Percentiles rank a stretch among this genome's conserved stretches.
These are phyloP conservation scores for Emericellopsis atlantica DNA, from an alignment of 2,329 filamentous ascomycete genomes.

Conservation along the genomic window DNA sequence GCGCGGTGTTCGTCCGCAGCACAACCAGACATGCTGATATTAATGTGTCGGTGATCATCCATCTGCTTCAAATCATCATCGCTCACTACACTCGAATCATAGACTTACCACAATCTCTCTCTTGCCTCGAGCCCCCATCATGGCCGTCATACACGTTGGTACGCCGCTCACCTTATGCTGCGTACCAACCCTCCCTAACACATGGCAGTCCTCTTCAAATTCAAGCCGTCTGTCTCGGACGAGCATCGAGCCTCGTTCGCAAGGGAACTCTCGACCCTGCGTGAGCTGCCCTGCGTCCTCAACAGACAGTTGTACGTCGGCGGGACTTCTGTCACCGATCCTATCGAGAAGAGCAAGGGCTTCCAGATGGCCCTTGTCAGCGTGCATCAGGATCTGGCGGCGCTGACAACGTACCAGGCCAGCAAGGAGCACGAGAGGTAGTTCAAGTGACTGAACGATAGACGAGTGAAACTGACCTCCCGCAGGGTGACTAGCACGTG, in stretches of 20 bases:
- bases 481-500: constrained; percentile 35
- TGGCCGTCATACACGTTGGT: constrained; percentile 24
- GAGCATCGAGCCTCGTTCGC: constrained; percentile 31
- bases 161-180: background rate
- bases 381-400: constrained; percentile 30
- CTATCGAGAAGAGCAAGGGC: constrained; percentile 37
- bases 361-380: constrained; percentile 38
- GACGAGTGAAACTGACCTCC: background rate
- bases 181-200: background rate
- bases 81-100: background rate
- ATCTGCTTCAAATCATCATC: too few relatives aligned
- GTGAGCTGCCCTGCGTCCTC: constrained; percentile 31
- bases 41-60: too few relatives aligned
- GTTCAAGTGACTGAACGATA: constrained; percentile 4
- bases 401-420: constrained; percentile 36
- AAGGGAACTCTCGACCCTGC: constrained; percentile 33
- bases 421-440: constrained; percentile 38
- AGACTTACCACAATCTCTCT: background rate
- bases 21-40: too few relatives aligned
- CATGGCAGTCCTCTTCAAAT: constrained; percentile 34
- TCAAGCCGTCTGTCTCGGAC: constrained; percentile 24
- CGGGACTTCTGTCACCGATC: constrained; percentile 37
- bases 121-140: constrained; percentile 4
- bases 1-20: too few relatives aligned
- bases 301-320: constrained; percentile 35